Percentiles rank a stretch among this genome's conserved stretches.
Evolutionary conservation across 1,284 basidiomycete genomes (phyloP).

Genomic region (Puccinia coronata): DNA sequence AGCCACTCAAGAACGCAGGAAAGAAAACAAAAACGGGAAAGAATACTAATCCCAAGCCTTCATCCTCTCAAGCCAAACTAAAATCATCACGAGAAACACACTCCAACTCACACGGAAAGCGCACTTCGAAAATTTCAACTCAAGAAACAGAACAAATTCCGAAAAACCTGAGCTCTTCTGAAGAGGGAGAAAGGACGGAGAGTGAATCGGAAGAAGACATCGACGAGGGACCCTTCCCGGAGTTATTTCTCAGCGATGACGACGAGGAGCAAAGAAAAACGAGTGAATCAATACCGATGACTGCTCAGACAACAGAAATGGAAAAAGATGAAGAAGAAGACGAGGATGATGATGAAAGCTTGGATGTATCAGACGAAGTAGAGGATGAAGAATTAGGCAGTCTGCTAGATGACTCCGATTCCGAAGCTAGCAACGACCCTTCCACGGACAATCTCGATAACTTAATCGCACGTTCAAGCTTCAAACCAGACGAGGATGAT

Average conservation of each 20-base stretch:
- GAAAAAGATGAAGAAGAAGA: constrained; percentile 48
- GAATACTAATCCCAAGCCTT: neutral
- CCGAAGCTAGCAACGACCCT: constrained; percentile 2
- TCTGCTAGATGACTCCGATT: constrained; percentile 32
- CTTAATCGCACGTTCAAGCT: constrained; percentile 55
- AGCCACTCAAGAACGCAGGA: no score
- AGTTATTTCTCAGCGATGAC: constrained; percentile 60
- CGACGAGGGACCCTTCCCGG: constrained; percentile 61
- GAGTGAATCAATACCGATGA: neutral
- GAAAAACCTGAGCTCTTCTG: neutral
- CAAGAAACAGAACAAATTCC: neutral
- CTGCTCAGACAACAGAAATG: constrained; percentile 38
- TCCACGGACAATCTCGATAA: constrained; percentile 34
- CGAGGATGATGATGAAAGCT: constrained; percentile 31
- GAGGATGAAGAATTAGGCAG: constrained; percentile 48
- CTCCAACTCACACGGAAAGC: neutral
- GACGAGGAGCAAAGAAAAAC: constrained; percentile 33
- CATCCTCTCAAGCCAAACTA: neutral
- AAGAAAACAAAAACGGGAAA: neutral
- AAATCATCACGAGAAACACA: neutral
- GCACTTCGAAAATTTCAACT: neutral
- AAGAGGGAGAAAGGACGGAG: no score
- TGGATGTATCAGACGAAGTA: constrained; percentile 30
- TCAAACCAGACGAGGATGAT: constrained; percentile 60
- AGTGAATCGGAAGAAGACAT: constrained; percentile 51